These are phyloP conservation scores for Thalassiosira profunda DNA, from an alignment of 108 stramenopile genomes.

Conservation along the genomic window DNA sequence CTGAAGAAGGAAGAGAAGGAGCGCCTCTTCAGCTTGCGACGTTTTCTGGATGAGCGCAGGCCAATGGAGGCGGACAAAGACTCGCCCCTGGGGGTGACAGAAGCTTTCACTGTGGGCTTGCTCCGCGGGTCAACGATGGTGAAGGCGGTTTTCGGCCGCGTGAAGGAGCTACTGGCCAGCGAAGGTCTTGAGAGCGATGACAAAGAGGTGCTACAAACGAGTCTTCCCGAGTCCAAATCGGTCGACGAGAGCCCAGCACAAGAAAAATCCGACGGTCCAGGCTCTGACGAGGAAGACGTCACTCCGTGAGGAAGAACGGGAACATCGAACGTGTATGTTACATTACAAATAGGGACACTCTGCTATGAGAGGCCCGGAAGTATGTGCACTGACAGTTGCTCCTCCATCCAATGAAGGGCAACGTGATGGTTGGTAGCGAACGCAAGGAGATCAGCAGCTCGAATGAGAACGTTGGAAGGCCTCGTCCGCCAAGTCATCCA, in stretches of 20 bases:
- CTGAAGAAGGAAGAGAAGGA: constrained; percentile 75
- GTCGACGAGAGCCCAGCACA: too few relatives aligned
- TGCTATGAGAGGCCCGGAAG: too few relatives aligned
- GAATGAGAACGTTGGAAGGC: too few relatives aligned
- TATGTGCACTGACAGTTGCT: too few relatives aligned
- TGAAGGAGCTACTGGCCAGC: constrained; percentile 70
- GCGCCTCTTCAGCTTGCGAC: constrained; percentile 62
- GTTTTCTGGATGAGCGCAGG: constrained; percentile 64
- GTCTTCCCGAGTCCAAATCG: background rate
- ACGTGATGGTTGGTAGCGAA: too few relatives aligned
- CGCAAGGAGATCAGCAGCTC: too few relatives aligned
- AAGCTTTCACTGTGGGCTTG: constrained; percentile 74
- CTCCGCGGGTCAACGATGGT: constrained; percentile 68
- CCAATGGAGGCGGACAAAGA: constrained; percentile 66
- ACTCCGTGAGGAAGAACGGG: too few relatives aligned
- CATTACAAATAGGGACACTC: too few relatives aligned
- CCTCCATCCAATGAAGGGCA: too few relatives aligned
- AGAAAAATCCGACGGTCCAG: too few relatives aligned
- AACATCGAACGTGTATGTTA: too few relatives aligned
- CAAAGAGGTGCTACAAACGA: constrained; percentile 8
- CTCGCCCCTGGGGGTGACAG: constrained; percentile 64
- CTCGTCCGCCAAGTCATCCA: constrained; percentile 48
- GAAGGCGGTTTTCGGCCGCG: constrained; percentile 58
- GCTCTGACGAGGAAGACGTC: too few relatives aligned
- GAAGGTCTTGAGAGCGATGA: constrained; percentile 44